Evolutionary conservation across 352 stramenopile genomes (phyloP).

Genomic region (Globisporangium parvum): DNA sequence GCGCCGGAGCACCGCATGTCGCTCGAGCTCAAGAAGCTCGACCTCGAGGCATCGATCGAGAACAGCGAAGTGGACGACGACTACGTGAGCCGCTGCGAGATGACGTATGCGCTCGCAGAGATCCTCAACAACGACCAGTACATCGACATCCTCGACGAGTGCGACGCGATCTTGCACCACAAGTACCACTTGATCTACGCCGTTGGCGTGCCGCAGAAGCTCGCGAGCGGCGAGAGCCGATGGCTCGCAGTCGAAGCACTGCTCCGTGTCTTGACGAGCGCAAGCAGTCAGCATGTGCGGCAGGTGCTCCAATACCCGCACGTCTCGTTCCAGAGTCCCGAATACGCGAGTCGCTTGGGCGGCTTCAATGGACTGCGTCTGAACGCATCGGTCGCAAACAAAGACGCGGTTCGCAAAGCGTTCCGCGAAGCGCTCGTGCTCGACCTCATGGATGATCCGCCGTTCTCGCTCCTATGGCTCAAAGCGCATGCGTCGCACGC

Average conservation of each 20-base stretch:
- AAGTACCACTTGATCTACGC: constrained; percentile 88
- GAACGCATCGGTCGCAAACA: constrained; percentile 17
- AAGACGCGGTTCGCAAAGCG: constrained; percentile 9
- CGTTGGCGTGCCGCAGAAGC: constrained; percentile 35
- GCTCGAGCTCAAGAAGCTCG: constrained; percentile 75
- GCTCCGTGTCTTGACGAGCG: constrained; percentile 18
- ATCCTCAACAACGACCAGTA: constrained; percentile 44
- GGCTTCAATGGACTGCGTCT: constrained; percentile 41
- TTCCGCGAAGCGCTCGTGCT: constrained; percentile 43
- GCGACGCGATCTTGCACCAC: constrained; percentile 82
- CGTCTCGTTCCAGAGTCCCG: constrained; percentile 22
- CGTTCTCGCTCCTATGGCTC: constrained; percentile 70
- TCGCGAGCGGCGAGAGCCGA: constrained; percentile 43
- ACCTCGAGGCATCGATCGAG: constrained; percentile 17
- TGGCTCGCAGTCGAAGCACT: constrained; percentile 55
- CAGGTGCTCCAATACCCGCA: constrained; percentile 37
- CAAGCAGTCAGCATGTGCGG: constrained; percentile 13
- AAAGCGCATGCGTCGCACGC: constrained; percentile 14
- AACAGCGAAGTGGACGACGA: neutral
- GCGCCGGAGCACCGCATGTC: constrained; percentile 86
- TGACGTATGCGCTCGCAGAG: constrained; percentile 23
- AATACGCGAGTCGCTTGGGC: constrained; percentile 31
- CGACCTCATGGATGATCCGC: constrained; percentile 50
- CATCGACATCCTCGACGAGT: constrained; percentile 85
- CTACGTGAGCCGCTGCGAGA: constrained; percentile 10